These are phyloP conservation scores for Microdochium nivale DNA, from an alignment of 2,329 filamentous ascomycete genomes.

Conservation along the genomic window DNA sequence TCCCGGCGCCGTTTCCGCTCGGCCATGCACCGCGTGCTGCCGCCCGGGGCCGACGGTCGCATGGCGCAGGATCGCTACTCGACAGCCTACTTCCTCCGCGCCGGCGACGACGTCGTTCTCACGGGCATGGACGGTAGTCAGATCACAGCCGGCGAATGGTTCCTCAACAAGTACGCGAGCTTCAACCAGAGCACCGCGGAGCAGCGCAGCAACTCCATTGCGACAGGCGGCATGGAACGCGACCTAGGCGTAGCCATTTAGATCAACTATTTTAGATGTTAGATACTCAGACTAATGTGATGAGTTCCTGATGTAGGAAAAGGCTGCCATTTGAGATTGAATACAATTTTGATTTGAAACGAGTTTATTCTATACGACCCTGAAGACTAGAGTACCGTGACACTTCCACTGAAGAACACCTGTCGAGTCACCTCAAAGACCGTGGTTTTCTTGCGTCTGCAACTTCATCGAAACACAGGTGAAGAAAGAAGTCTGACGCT, in stretches of 20 bases:
- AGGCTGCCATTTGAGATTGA: neutral
- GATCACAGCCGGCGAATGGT: neutral
- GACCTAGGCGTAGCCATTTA: neutral
- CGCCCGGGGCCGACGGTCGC: neutral
- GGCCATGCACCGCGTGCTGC: neutral
- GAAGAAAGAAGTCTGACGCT: neutral
- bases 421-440: neutral
- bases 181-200: neutral
- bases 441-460: neutral
- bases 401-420: neutral
- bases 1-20: neutral
- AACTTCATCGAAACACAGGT: neutral
- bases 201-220: neutral
- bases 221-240: neutral
- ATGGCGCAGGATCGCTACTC: neutral
- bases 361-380: neutral
- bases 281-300: neutral
- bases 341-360: neutral
- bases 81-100: neutral
- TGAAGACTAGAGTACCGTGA: neutral
- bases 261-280: neutral
- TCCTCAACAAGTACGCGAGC: neutral
- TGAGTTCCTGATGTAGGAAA: neutral
- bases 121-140: neutral
- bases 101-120: neutral